Percentiles rank a stretch among this genome's conserved stretches.
These are phyloP conservation scores for Pterocarpus santalinus DNA, from an alignment of 306 rosid genomes.

Conservation along the genomic window DNA sequence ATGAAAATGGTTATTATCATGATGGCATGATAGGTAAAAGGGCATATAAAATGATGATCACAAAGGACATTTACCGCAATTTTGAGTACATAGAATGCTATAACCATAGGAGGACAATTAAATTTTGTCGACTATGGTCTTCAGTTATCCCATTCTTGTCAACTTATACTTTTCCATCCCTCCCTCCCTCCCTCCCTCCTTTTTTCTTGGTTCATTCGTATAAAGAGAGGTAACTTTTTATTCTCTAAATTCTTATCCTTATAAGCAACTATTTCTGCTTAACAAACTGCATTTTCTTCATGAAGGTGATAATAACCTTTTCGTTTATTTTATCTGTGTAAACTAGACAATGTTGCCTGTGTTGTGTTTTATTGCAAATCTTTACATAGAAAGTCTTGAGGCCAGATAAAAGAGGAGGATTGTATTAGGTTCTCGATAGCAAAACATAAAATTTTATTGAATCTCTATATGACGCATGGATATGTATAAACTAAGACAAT, in stretches of 20 bases:
- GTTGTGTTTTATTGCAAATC: too few species aligned
- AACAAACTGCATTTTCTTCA: not conserved
- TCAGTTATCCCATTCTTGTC: conserved; percentile 28
- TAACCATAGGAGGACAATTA: conserved; percentile 28
- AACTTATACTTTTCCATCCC: not conserved
- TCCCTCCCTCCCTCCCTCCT: not conserved
- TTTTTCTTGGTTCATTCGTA: conserved; percentile 11
- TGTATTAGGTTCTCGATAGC: too few species aligned
- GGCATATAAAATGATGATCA: conserved; percentile 30
- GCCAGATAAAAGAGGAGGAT: too few species aligned
- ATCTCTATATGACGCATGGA: too few species aligned
- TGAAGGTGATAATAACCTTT: not conserved
- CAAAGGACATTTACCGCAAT: not conserved
- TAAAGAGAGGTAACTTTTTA: not conserved
- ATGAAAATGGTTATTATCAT: conserved; percentile 45
- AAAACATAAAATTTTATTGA: too few species aligned
- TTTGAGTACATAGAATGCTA: conserved; percentile 8
- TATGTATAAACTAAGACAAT: not conserved
- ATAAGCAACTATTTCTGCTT: not conserved
- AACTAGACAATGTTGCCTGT: too few species aligned
- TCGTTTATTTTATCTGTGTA: not conserved
- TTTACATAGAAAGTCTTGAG: too few species aligned
- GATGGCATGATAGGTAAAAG: conserved; percentile 49
- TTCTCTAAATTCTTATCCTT: not conserved
- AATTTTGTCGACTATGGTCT: conserved; percentile 45